These are phyloP conservation scores for Leccinellum luteum DNA, from an alignment of 768 basidiomycete species.

Conservation along the genomic window DNA sequence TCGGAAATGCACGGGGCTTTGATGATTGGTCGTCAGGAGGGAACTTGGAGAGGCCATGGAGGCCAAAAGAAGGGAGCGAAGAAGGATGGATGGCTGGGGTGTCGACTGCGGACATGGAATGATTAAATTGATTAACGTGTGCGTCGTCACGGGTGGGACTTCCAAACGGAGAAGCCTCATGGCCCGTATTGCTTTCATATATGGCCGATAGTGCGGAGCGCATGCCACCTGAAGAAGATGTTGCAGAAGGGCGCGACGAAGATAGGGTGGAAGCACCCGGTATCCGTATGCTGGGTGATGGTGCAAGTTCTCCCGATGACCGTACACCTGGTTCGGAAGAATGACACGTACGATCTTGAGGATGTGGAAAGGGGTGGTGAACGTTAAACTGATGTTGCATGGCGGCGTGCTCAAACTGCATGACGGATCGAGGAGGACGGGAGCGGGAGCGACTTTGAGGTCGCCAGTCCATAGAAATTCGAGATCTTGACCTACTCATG, in stretches of 20 bases:
- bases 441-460: slow-evolving; percentile 76
- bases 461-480: slow-evolving; percentile 91
- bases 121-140: slow-evolving; percentile 36
- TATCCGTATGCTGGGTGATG: slow-evolving; percentile 35
- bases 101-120: slow-evolving; percentile 40
- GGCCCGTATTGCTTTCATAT: slow-evolving; percentile 43
- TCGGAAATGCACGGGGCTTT: slow-evolving; percentile 62
- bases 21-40: slow-evolving; percentile 32
- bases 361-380: slow-evolving; percentile 45
- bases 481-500: slow-evolving; percentile 86
- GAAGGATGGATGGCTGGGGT: slow-evolving; percentile 60
- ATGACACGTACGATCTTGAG: slow-evolving; percentile 24
- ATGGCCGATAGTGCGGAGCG: slow-evolving; percentile 47
- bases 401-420: slow-evolving; percentile 45
- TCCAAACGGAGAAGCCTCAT: slow-evolving; percentile 37
- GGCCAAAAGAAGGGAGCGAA: slow-evolving; percentile 69
- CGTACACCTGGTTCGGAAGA: slow-evolving; percentile 27
- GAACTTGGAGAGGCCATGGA: slow-evolving; percentile 52
- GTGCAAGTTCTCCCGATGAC: slow-evolving; percentile 19
- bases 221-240: slow-evolving; percentile 36
- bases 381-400: slow-evolving; percentile 38
- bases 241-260: slow-evolving; percentile 47
- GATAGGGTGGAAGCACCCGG: slow-evolving; percentile 44
- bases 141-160: slow-evolving; percentile 29
- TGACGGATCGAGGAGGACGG: slow-evolving; percentile 58